Evolutionary conservation across 768 basidiomycete genomes (phyloP).

Genomic region (Mycena vitilis): DNA sequence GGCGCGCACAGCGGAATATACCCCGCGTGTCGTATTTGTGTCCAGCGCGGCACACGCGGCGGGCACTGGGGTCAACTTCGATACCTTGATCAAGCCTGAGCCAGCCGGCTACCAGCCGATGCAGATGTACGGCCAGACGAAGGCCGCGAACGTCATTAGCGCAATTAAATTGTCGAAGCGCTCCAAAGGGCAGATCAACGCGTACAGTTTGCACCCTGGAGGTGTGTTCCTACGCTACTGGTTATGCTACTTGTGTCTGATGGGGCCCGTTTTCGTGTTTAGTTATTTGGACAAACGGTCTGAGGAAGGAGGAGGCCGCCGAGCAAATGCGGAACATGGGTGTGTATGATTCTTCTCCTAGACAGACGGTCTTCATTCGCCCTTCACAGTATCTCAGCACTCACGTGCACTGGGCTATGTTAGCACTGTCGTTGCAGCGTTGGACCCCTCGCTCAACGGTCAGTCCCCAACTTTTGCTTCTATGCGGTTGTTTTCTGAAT

Average conservation of each 20-base stretch:
- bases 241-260: not conserved
- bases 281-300: conserved; percentile 18
- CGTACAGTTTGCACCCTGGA: conserved; percentile 24
- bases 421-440: conserved; percentile 30
- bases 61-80: conserved; percentile 17
- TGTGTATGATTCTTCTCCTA: too few relatives aligned
- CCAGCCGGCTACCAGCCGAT: not conserved
- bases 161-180: conserved; percentile 23
- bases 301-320: not conserved
- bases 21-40: conserved; percentile 17
- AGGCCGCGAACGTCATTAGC: conserved; percentile 27
- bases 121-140: conserved; percentile 7
- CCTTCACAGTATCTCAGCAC: too few relatives aligned
- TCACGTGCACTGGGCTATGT: too few relatives aligned
- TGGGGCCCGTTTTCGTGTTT: too few relatives aligned
- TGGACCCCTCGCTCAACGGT: conserved; percentile 26
- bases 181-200: conserved; percentile 5
- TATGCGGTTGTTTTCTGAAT: not conserved
- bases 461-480: not conserved
- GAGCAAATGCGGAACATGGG: not conserved
- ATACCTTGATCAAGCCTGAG: conserved; percentile 2
- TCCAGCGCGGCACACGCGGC: conserved; percentile 2
- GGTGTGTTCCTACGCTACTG: too few relatives aligned
- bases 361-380: too few relatives aligned
- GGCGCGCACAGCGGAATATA: not conserved